Evolutionary conservation across 495 filamentous ascomycete genomes (phyloP).

Genomic region (Penicillium waksmanii): DNA sequence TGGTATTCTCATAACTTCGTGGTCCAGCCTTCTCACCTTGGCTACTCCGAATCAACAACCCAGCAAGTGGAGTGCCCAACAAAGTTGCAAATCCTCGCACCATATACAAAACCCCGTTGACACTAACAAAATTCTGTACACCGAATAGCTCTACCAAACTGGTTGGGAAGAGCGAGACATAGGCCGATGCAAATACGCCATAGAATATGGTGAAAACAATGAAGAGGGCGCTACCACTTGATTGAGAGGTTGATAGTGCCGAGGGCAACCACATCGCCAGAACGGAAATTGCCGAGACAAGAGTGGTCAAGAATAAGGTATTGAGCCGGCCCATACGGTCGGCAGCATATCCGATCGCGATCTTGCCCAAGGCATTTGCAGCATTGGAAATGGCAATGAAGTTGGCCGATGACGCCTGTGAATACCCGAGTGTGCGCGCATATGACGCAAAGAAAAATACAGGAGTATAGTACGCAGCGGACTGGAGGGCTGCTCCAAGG

Average conservation of each 20-base stretch:
- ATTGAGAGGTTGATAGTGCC: slow-evolving; percentile 21
- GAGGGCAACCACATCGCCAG: slow-evolving; percentile 47
- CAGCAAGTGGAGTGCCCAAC: slow-evolving; percentile 47
- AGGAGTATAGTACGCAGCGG: slow-evolving; percentile 45
- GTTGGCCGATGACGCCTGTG: slow-evolving; percentile 35
- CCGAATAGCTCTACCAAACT: slow-evolving; percentile 47
- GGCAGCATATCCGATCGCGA: slow-evolving; percentile 29
- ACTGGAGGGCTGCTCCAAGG: slow-evolving; percentile 36
- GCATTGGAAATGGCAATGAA: slow-evolving; percentile 39
- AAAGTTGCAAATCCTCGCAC: slow-evolving; percentile 43
- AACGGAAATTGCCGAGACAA: slow-evolving; percentile 39
- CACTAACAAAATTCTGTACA: slow-evolving; percentile 42
- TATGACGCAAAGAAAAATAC: slow-evolving; percentile 46
- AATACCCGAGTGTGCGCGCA: slow-evolving; percentile 43
- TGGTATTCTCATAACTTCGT: slow-evolving; percentile 33
- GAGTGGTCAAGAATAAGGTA: slow-evolving; percentile 39
- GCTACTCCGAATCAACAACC: slow-evolving; percentile 37
- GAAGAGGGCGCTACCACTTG: slow-evolving; percentile 34
- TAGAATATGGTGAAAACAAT: slow-evolving; percentile 43
- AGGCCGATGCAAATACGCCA: slow-evolving; percentile 44
- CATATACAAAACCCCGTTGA: slow-evolving; percentile 51
- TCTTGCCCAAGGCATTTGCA: slow-evolving; percentile 31
- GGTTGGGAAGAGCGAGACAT: slow-evolving; percentile 46
- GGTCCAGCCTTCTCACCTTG: slow-evolving; percentile 15
- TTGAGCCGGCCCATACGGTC: slow-evolving; percentile 58